phyloP scores from a whole-genome alignment of 441 rosid species.

The Erodium moschatum region DNA sequence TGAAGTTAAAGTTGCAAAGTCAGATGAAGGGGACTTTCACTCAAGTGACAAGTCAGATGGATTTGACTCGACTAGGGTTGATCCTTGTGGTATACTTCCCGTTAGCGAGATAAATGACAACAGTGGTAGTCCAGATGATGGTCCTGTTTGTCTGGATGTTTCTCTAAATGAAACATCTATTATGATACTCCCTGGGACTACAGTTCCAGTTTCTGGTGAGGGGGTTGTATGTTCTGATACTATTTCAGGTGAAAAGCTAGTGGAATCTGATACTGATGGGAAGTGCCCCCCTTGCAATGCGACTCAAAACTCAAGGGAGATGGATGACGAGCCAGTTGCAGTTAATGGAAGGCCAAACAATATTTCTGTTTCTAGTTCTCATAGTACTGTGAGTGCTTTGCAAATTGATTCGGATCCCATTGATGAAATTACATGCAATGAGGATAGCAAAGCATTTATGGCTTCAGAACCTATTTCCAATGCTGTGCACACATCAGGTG shows the following conservation, averaged over 20 bases:
- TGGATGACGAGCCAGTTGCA: conserved; percentile 21
- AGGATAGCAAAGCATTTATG: conserved; percentile 6
- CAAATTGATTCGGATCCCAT: conserved; percentile 16
- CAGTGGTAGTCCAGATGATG: not conserved
- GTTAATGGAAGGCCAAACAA: conserved; percentile 11
- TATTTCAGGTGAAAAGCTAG: not conserved
- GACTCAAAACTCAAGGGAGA: conserved; percentile 12
- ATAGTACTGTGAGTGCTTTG: not conserved
- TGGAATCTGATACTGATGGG: conserved; percentile 13
- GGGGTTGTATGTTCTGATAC: conserved; percentile 2
- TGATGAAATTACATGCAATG: conserved; percentile 11
- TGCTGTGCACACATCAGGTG: conserved; percentile 1
- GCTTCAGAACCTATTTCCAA: conserved; percentile 14
- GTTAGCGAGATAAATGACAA: not conserved
- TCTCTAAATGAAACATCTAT: not conserved
- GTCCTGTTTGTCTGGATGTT: not conserved
- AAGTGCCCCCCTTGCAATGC: conserved; percentile 14
- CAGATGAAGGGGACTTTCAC: conserved; percentile 22
- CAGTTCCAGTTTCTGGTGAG: not conserved
- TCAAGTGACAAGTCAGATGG: conserved; percentile 15
- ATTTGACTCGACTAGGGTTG: not conserved
- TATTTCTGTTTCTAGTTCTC: conserved; percentile 13
- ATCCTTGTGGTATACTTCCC: not conserved
- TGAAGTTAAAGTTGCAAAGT: conserved; percentile 20
- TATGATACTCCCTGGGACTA: not conserved